Evolutionary conservation across 768 basidiomycete genomes (phyloP).

Genomic region (Podaxis sp.): DNA sequence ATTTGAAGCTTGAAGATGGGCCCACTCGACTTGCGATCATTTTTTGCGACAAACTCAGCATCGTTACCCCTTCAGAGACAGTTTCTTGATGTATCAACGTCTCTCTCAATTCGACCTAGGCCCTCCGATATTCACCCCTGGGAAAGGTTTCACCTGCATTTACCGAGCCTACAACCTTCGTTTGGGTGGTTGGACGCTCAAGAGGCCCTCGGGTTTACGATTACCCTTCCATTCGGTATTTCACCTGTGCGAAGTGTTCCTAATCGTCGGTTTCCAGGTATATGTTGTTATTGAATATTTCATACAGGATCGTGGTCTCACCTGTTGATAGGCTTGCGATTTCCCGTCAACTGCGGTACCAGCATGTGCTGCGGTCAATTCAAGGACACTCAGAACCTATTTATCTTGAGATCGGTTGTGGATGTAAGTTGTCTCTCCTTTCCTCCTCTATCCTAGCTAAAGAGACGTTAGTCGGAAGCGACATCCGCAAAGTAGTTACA

Average conservation of each 20-base stretch:
- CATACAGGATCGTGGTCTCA: not conserved
- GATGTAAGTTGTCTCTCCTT: slow-evolving; percentile 24
- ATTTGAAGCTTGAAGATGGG: not conserved
- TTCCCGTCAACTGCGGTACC: slow-evolving; percentile 27
- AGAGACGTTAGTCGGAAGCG: slow-evolving; percentile 33
- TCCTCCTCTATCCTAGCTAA: not conserved
- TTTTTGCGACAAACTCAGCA: not conserved
- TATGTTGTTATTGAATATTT: not conserved
- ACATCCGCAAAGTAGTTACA: slow-evolving; percentile 29
- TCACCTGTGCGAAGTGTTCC: too few species aligned
- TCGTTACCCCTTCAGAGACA: not conserved
- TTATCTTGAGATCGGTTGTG: slow-evolving; percentile 38
- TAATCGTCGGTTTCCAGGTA: slow-evolving; percentile 17
- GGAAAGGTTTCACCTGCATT: too few species aligned
- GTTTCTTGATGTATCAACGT: too few species aligned
- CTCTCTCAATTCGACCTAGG: too few species aligned
- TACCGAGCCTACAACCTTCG: too few species aligned
- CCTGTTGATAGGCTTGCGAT: slow-evolving; percentile 24
- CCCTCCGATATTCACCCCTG: too few species aligned
- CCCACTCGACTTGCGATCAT: not conserved
- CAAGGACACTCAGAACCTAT: slow-evolving; percentile 23
- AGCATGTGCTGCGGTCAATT: slow-evolving; percentile 23
- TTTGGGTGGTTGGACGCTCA: too few species aligned
- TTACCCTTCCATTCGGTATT: too few species aligned
- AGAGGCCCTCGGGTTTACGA: too few species aligned